Evolutionary conservation across 305 asterid genomes (phyloP), one percentile per base, ranked within the genome.

Genomic region (Rubia peregrina): DNA sequence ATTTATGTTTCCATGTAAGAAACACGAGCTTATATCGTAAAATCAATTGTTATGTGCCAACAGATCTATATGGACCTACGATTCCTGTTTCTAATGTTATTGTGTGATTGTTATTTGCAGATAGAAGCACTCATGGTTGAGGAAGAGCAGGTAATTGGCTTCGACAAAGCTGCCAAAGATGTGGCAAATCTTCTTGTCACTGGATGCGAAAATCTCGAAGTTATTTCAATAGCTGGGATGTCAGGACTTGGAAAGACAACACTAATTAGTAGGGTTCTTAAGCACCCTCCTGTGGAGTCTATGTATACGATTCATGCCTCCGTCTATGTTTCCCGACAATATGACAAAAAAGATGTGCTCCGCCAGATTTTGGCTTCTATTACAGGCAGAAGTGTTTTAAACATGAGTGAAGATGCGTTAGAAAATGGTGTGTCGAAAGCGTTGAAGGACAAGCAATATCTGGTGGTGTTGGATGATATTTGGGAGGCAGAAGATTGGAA

Each of bases 161-260:
- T 89, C 30, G 80, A 84, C 13, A 88, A 82, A 41, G 90, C 82
- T 59, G 85, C 82, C 21, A 62, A 73, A 5, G 82, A 36, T 3
- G 85, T 87, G 68, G 81, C 67, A 26, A 56, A 73, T 3, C 87
- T 81, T 71, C 90, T 89, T 8, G 71, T 33, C 0, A 81, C 68
- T 56, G 88, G 83, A 41, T 63, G 85, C 0, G 82, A 77, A 10
- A 75, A 81, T 7, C 77, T 84, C 0, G 86, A 87, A 71, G 85
- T 81, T 5, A 68, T 83, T 72, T 77, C 91, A 6, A 83, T 89
- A 1, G 73, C 80, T 24, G 96, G 93, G 26, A 87, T 87, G 96
- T 84, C 85, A 3, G 96, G 93, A 7, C 82, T 89, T 6, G 96
- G 96, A 5, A 87, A 89, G 79, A 89, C 96, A 42, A 89, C 96